Evolutionary conservation across 2,329 filamentous ascomycete genomes (phyloP).

Genomic region (Paecilomyces sp.): DNA sequence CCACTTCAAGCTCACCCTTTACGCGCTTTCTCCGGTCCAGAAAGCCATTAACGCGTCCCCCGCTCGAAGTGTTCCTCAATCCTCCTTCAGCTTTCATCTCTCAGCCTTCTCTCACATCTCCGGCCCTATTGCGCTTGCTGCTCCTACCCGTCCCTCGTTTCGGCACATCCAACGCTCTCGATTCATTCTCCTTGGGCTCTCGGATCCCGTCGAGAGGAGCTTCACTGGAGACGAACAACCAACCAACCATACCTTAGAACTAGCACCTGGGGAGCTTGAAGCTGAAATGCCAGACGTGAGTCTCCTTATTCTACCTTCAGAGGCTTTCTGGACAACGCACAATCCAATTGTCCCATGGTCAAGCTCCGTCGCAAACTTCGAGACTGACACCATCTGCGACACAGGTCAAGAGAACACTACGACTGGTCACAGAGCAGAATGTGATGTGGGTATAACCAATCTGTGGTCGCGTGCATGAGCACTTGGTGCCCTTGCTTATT

Average conservation of each 20-base stretch:
- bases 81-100: not conserved
- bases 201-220: not conserved
- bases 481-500: constrained; percentile 3
- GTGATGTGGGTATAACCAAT: constrained; percentile 60
- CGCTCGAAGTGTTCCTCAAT: not conserved
- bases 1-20: not conserved
- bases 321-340: not conserved
- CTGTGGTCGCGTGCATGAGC: not conserved
- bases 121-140: not conserved
- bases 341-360: not conserved
- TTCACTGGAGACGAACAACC: not conserved
- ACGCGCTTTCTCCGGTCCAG: not conserved
- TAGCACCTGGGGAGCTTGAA: not conserved
- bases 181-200: not conserved
- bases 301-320: constrained; percentile 3
- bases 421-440: constrained; percentile 86
- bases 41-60: not conserved
- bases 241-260: not conserved
- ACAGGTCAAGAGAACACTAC: constrained; percentile 75
- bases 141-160: not conserved
- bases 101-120: not conserved
- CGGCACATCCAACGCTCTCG: not conserved
- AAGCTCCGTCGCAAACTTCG: not conserved
- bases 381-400: constrained; percentile 3
- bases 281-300: constrained; percentile 39